Evolutionary conservation across 768 basidiomycete genomes (phyloP), one percentile per base, ranked within the genome.

Genomic region (Suillus decipiens): DNA sequence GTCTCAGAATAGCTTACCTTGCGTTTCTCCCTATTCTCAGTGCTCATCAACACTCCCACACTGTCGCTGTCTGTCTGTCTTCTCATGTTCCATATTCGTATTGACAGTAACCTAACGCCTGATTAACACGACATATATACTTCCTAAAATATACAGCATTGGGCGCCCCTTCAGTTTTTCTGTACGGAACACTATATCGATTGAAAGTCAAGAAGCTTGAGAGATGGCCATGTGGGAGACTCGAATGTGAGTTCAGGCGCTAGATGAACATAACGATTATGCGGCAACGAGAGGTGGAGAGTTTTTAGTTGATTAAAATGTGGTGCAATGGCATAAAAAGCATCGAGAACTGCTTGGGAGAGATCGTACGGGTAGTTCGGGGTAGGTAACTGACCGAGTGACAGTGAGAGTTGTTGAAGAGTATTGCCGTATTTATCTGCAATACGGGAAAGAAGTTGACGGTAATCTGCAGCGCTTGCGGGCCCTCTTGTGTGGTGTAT

Each of bases 341-440:
- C 19, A 53, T 53, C 51, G 19, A 53, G 33, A 34, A 53, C 19
- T 53, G 51, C 19, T 53, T 53, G 51, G 51, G 54, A 55, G 15
- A 55, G 5, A 55, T 55, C 54, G 54, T 55, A 36, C 3, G 33
- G 51, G 19, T 36, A 22, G 54, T 36, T 22, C 34, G 34, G n/a
- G 33, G 34, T 36, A 34, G 54, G 34, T 22, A n/a, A 37, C 34
- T 36, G 54, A 37, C n/a, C 22, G 54, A 55, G 12, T 37, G 51
- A 11, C 33, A 53, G 33, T 11, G 51, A 53, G 5, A 53, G 51
- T 34, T 33, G 33, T 2, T 34, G 51, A n/a, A 53, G 51, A 34
- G 51, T 53, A 8, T 53, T n/a, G 10, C 51, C 11, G 5, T 53
- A 34, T 53, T 53, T 53, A 19, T 53, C 51, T 11, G 33, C 51